Conservation (phyloP, 345 rosid species). For the Jatropha curcas region DNA sequence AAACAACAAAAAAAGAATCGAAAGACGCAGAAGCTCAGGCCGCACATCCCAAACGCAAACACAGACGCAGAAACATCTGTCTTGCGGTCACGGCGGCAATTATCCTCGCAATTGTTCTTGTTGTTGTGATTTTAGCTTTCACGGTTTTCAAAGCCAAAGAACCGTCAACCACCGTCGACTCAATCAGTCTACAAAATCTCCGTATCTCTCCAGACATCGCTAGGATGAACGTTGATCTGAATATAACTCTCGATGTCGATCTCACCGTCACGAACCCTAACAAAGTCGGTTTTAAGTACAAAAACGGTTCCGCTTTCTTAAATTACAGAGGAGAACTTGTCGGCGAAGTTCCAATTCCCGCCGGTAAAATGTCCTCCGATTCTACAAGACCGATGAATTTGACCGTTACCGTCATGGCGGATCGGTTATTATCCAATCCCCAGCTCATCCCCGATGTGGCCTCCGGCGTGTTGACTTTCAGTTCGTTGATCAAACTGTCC, state of each 20-base stretch:
- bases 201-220: constrained; percentile 28
- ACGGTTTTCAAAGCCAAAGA: constrained; percentile 78
- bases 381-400: constrained; percentile 49
- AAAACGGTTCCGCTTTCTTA: constrained; percentile 40
- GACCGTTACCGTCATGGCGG: constrained; percentile 63
- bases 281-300: constrained; percentile 61
- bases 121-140: constrained; percentile 51
- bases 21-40: background rate
- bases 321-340: constrained; percentile 58
- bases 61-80: constrained; percentile 41
- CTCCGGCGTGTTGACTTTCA: constrained; percentile 47
- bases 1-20: too few relatives aligned
- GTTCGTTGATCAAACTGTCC: constrained; percentile 39
- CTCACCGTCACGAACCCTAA: constrained; percentile 67
- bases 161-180: constrained; percentile 45
- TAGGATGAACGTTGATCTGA: constrained; percentile 35
- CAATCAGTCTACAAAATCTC: constrained; percentile 42
- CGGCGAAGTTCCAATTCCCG: constrained; percentile 74
- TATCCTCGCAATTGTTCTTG: constrained; percentile 32
- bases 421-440: constrained; percentile 50
- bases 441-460: constrained; percentile 38
- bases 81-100: constrained; percentile 28
- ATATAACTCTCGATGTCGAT: constrained; percentile 50
- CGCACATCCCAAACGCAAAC: constrained; percentile 16
- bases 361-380: constrained; percentile 46